Base-by-base conservation (phyloP, 805 yeast genomes). In the Teunomyces pallodes region DNA sequence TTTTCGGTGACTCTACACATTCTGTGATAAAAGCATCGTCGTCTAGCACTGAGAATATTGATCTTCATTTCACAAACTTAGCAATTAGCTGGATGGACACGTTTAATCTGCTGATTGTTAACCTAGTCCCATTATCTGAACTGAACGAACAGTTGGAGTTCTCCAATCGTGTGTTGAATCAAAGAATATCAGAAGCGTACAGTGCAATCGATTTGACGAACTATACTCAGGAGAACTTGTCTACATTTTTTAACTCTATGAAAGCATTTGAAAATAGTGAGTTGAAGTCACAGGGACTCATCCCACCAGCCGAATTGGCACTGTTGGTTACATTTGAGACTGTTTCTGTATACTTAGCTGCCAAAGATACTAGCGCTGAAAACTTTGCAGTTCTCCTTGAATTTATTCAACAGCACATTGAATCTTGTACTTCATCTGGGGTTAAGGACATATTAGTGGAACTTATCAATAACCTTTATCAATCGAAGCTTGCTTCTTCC, bases 51-150 rank as follows among this genome's bases (percentile, higher is more conserved):
- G 33, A 49, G 46, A 31, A 46, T 53, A 56, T 62, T 1, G 51
- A 62, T 1, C 54, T 72, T 38, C 55, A 59, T 30, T 70, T 64
- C 52, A 57, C 68, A 9, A 59, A 61, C 31, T 55, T 66, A 9
- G 58, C 66, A 0, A 51, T 48, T 3, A 57, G 57, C 14, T 73
- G 76, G 73, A 49, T 64, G 16, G 59, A 65, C 10, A 49, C 52
- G 1, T 66, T 66, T 50, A 61, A 64, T 36, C 40, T 55, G 5
- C 58, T 56, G 36, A 58, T 59, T 5, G 29, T 31, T 3, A 17
- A 43, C 5, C 54, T 72, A 30, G 31, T 14, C 3, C n/a, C 35
- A n/a, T 33, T 41, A 28, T 17, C 28, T 16, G 43, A 41, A 3
- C 9, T 33, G 9, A 30, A 29, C 3, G 43, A 14, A 9, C n/a